Evolutionary conservation across 129 eudicot genomes (phyloP).

Genomic region (Heracleum sosnowskyi): DNA sequence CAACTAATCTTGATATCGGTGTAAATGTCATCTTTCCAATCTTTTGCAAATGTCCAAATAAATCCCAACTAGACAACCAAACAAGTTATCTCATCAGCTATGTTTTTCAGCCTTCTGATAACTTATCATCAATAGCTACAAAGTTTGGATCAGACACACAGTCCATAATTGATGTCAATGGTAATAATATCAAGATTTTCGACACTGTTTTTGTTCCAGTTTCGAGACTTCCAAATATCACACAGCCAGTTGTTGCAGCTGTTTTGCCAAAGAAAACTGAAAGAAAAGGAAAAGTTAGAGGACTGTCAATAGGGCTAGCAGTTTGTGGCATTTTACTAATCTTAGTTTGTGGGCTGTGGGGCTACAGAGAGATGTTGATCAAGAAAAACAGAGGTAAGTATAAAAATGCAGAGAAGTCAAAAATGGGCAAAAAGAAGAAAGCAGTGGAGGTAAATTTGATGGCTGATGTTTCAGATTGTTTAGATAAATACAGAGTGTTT

Average conservation of each 20-base stretch:
- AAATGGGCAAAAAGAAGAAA: slow-evolving; percentile 9
- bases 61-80: slow-evolving; percentile 33
- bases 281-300: slow-evolving; percentile 40
- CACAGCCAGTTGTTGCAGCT: slow-evolving; percentile 38
- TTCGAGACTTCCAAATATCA: slow-evolving; percentile 44
- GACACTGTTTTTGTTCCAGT: slow-evolving; percentile 77
- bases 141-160: slow-evolving; percentile 37
- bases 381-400: slow-evolving; percentile 24
- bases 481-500: slow-evolving; percentile 84
- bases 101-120: slow-evolving; percentile 71
- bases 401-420: slow-evolving; percentile 20
- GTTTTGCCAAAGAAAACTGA: slow-evolving; percentile 5
- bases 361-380: slow-evolving; percentile 28
- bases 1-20: slow-evolving; percentile 46
- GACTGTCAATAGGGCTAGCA: slow-evolving; percentile 65
- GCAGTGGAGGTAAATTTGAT: slow-evolving; percentile 42
- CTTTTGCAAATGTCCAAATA: slow-evolving; percentile 79
- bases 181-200: slow-evolving; percentile 24
- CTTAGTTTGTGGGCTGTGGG: slow-evolving; percentile 41
- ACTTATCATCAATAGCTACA: slow-evolving; percentile 44
- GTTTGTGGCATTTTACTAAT: slow-evolving; percentile 46
- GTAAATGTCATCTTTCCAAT: slow-evolving; percentile 50
- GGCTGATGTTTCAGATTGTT: slow-evolving; percentile 88
- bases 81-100: slow-evolving; percentile 51
- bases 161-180: slow-evolving; percentile 47